These are phyloP conservation scores for Fusarium denticulatum DNA, from an alignment of 2,329 filamentous ascomycete genomes.

Conservation along the genomic window DNA sequence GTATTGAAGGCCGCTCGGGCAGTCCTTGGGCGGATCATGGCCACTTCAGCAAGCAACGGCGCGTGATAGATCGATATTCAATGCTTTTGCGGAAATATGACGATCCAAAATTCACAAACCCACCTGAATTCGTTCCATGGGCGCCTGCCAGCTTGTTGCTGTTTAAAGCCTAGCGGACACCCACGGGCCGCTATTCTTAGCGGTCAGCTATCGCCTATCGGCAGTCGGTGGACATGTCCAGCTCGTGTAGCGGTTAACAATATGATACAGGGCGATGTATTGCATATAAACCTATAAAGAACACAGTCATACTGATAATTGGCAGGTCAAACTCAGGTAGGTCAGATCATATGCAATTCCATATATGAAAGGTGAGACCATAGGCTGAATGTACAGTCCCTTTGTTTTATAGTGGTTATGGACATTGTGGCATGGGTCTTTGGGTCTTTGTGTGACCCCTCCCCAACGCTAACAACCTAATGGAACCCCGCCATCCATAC, in stretches of 20 bases:
- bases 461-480: constrained; percentile 26
- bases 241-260: constrained; percentile 23
- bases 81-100: constrained; percentile 11
- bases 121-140: not conserved
- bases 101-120: constrained; percentile 17
- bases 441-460: constrained; percentile 28
- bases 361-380: not conserved
- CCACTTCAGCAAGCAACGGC: constrained; percentile 28
- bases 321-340: not conserved
- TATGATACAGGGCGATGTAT: not conserved
- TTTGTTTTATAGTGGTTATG: constrained; percentile 11
- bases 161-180: constrained; percentile 37
- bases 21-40: constrained; percentile 47
- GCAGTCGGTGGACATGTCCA: constrained; percentile 1
- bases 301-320: not conserved
- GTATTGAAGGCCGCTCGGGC: constrained; percentile 29
- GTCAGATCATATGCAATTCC: not conserved
- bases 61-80: not conserved
- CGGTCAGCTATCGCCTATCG: constrained; percentile 14
- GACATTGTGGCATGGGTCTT: constrained; percentile 26
- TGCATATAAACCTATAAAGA: not conserved
- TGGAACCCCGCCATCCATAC: constrained; percentile 35
- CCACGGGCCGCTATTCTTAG: constrained; percentile 36
- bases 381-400: not conserved
- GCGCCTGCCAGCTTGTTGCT: constrained; percentile 37